These are phyloP conservation scores for Ziziphus jujuba DNA, from an alignment of 306 rosid genomes.

Conservation along the genomic window DNA sequence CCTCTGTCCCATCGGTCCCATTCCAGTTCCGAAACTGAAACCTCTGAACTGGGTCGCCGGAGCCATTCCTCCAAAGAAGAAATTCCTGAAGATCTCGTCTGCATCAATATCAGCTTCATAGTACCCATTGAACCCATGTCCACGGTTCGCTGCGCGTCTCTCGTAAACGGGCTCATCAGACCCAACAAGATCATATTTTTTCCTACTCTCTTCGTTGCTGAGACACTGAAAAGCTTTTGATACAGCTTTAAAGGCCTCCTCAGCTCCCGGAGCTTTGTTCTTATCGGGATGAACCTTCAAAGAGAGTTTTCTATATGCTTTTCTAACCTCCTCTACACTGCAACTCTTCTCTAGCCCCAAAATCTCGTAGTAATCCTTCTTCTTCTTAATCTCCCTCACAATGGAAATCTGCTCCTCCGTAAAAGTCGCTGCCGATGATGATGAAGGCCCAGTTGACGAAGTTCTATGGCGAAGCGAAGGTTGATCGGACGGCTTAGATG, in stretches of 20 bases:
- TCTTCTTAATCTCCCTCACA: constrained; percentile 70
- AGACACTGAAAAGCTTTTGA: constrained; percentile 97
- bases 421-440: constrained; percentile 31
- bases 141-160: constrained; percentile 46
- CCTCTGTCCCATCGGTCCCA: constrained; percentile 59
- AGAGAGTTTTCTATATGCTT: constrained; percentile 78
- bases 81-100: constrained; percentile 85
- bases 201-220: constrained; percentile 62
- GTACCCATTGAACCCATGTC: constrained; percentile 59
- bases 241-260: constrained; percentile 86
- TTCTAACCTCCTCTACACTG: constrained; percentile 75
- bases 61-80: constrained; percentile 93
- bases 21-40: constrained; percentile 73
- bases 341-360: constrained; percentile 87
- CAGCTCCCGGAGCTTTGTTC: constrained; percentile 88
- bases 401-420: constrained; percentile 71
- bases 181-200: constrained; percentile 68
- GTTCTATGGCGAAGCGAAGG: constrained; percentile 68
- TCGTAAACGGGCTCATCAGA: constrained; percentile 71
- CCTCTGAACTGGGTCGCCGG: constrained; percentile 70
- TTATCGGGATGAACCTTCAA: constrained; percentile 96
- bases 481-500: constrained; percentile 41
- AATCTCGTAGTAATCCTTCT: constrained; percentile 82
- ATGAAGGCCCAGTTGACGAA: constrained; percentile 31
- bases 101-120: constrained; percentile 84